phyloP scores from a whole-genome alignment of 106 monocot genomes.

The Ottelia alismoides region DNA sequence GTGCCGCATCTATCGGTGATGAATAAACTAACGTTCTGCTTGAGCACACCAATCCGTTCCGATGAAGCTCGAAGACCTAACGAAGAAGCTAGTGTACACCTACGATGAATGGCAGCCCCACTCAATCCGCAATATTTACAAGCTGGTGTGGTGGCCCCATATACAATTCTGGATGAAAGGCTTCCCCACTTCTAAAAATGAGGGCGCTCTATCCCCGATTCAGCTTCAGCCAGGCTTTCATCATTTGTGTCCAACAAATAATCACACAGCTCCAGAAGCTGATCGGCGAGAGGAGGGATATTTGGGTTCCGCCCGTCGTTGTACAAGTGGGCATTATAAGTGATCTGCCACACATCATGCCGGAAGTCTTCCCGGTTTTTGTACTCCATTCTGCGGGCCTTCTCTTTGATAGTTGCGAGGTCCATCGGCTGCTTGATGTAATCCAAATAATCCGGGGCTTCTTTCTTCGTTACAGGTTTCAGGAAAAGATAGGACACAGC shows the following conservation, averaged over 20 bases:
- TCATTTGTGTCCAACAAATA: constrained; percentile 35
- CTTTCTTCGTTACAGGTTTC: constrained; percentile 91
- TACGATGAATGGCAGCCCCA: no score
- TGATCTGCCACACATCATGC: constrained; percentile 91
- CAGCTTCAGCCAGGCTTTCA: constrained; percentile 39
- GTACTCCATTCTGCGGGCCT: constrained; percentile 84
- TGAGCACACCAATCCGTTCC: no score
- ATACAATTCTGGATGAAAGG: no score
- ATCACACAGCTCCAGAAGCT: constrained; percentile 84
- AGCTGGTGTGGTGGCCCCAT: no score
- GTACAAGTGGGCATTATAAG: constrained; percentile 71
- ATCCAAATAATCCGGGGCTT: constrained; percentile 85
- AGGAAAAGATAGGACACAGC: constrained; percentile 61
- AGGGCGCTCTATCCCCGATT: constrained; percentile 32
- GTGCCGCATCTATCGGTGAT: no score
- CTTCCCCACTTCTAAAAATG: no score
- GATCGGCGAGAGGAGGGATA: constrained; percentile 92
- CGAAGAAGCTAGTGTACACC: no score
- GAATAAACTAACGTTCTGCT: no score
- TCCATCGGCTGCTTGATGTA: constrained; percentile 68
- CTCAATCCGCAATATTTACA: no score
- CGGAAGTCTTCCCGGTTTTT: constrained; percentile 72
- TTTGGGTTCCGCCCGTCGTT: constrained; percentile 63
- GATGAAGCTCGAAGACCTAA: no score
- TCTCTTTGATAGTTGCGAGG: constrained; percentile 81